These are phyloP conservation scores for Brassica carinata DNA, from an alignment of 345 rosid genomes.

Conservation along the genomic window DNA sequence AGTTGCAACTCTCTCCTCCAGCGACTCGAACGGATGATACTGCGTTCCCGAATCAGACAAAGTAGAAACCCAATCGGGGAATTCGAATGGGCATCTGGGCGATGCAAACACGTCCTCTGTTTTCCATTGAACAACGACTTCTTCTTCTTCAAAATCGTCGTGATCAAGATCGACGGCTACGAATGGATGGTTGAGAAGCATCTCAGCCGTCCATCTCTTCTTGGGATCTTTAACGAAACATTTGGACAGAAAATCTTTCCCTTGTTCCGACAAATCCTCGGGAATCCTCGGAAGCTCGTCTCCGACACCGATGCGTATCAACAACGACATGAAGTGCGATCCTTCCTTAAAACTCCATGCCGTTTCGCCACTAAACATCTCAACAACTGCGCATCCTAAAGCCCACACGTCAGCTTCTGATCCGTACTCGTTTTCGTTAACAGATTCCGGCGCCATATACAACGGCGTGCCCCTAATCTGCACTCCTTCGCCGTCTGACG, in stretches of 20 bases:
- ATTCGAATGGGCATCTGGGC: slow-evolving; percentile 58
- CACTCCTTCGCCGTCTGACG: slow-evolving; percentile 5
- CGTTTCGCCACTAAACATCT: slow-evolving; percentile 70
- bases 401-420: slow-evolving; percentile 90
- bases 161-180: slow-evolving; percentile 39
- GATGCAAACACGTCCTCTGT: slow-evolving; percentile 36
- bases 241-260: slow-evolving; percentile 63
- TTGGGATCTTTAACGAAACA: slow-evolving; percentile 65
- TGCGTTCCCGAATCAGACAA: slow-evolving; percentile 15
- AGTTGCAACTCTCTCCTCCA: slow-evolving; percentile 35
- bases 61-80: slow-evolving; percentile 48
- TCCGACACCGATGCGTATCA: slow-evolving; percentile 61
- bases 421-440: slow-evolving; percentile 47
- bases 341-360: slow-evolving; percentile 55
- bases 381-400: slow-evolving; percentile 70
- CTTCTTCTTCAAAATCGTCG: slow-evolving; percentile 14
- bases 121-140: background rate
- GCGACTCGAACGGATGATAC: slow-evolving; percentile 16
- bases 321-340: slow-evolving; percentile 42
- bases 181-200: slow-evolving; percentile 76
- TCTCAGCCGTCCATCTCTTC: slow-evolving; percentile 71
- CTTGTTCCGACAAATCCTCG: slow-evolving; percentile 58
- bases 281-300: slow-evolving; percentile 66
- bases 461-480: slow-evolving; percentile 74
- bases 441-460: slow-evolving; percentile 81